A percentile compares a stretch with the other conserved stretches of the same genome.
These are phyloP conservation scores for Populus deltoides DNA, from an alignment of 345 rosid genomes.

Conservation along the genomic window DNA sequence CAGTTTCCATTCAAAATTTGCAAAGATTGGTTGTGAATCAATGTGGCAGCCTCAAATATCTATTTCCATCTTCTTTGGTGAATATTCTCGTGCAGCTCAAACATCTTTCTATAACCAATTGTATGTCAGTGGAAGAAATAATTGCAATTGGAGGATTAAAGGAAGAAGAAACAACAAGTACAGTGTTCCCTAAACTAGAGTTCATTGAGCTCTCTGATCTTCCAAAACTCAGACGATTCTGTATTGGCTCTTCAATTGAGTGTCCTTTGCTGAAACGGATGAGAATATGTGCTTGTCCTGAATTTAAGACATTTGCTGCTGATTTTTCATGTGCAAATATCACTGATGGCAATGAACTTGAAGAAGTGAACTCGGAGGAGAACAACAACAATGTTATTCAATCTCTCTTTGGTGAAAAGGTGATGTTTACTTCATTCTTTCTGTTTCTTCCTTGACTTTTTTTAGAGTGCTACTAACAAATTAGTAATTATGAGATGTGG, in stretches of 20 bases:
- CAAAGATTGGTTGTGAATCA: background rate
- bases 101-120: background rate
- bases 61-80: background rate
- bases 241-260: background rate
- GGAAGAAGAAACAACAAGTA: background rate
- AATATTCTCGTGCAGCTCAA: constrained; percentile 1
- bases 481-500: too few species aligned
- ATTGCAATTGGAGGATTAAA: background rate
- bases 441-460: too few species aligned
- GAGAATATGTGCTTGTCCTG: background rate
- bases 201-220: background rate
- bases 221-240: constrained; percentile 10
- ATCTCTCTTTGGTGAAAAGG: constrained; percentile 10
- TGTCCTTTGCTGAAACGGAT: background rate
- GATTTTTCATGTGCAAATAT: background rate
- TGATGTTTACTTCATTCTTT: background rate
- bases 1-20: background rate
- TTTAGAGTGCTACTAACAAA: too few species aligned
- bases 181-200: constrained; percentile 9
- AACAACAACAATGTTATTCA: background rate
- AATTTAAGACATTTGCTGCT: constrained; percentile 8
- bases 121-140: constrained; percentile 4
- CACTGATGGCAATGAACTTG: background rate
- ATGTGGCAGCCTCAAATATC: background rate
- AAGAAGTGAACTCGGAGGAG: background rate